Conservation (phyloP, 345 rosid genomes). For the Sisymbrium irio region DNA sequence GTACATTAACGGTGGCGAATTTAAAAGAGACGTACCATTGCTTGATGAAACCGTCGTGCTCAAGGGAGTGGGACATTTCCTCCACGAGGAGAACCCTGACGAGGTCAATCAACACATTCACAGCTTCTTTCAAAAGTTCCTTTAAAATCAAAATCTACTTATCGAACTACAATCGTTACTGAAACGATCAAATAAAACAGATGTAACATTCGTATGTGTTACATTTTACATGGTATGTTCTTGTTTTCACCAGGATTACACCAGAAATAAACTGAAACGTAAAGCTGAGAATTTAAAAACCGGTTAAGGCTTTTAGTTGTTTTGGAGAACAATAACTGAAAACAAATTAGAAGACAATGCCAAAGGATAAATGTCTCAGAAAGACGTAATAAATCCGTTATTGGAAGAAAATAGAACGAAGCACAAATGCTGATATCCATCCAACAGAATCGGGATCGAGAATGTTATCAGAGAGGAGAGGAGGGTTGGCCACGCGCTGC, state of each 20-base stretch:
- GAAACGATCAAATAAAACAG: neutral
- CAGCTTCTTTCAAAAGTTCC: slow-evolving; percentile 43
- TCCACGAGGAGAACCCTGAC: slow-evolving; percentile 61
- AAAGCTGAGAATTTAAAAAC: neutral
- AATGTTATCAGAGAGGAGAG: slow-evolving; percentile 4
- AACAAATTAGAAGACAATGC: slow-evolving; percentile 2
- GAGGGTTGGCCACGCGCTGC: slow-evolving; percentile 17
- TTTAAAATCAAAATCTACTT: neutral
- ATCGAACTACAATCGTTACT: neutral
- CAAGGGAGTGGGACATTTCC: slow-evolving; percentile 71
- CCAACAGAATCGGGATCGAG: neutral
- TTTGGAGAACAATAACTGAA: neutral
- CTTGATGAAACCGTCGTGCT: slow-evolving; percentile 67
- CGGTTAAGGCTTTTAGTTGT: neutral
- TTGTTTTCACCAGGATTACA: neutral
- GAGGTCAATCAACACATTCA: slow-evolving; percentile 61
- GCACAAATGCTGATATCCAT: neutral
- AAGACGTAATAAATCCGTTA: neutral
- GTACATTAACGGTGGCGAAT: slow-evolving; percentile 49
- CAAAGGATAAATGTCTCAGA: neutral
- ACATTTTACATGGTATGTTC: neutral
- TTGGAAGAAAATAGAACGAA: neutral
- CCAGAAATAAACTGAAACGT: neutral
- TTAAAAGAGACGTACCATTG: slow-evolving; percentile 58
- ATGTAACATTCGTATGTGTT: neutral